Conservation (phyloP, 257 asterid species). For the Henckelia pumila region DNA sequence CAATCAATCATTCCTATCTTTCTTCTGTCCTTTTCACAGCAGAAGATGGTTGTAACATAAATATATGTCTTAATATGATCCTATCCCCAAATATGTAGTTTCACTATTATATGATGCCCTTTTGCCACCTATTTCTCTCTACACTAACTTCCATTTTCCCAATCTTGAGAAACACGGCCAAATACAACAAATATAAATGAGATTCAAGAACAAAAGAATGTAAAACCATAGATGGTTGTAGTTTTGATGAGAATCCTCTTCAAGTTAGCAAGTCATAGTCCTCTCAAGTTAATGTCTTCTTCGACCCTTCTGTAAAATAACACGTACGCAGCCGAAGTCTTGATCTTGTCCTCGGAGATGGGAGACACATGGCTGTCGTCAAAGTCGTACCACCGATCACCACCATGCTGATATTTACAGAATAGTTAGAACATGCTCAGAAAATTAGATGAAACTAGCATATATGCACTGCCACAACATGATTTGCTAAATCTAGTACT, state of each 20-base stretch:
- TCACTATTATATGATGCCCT: conserved; percentile 36
- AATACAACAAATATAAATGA: conserved; percentile 24
- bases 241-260: conserved; percentile 21
- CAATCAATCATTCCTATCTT: conserved; percentile 11
- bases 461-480: not conserved
- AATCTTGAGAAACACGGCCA: conserved; percentile 28
- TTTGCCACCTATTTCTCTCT: conserved; percentile 32
- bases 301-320: conserved; percentile 69
- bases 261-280: conserved; percentile 31
- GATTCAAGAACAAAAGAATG: conserved; percentile 43
- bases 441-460: not conserved
- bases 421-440: conserved; percentile 18
- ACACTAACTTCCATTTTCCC: conserved; percentile 32
- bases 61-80: no score
- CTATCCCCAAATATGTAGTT: conserved; percentile 26
- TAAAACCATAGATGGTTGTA: conserved; percentile 19
- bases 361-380: conserved; percentile 81
- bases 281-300: conserved; percentile 43
- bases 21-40: conserved; percentile 22
- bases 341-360: conserved; percentile 74
- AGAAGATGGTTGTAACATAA: conserved; percentile 21
- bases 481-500: no score
- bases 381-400: conserved; percentile 82
- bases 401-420: conserved; percentile 61
- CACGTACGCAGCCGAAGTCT: conserved; percentile 86